A percentile compares a stretch with the other conserved stretches of the same genome.
Evolutionary conservation across 2,329 filamentous ascomycete species (phyloP).

Genomic region (Anthostomella pinea): DNA sequence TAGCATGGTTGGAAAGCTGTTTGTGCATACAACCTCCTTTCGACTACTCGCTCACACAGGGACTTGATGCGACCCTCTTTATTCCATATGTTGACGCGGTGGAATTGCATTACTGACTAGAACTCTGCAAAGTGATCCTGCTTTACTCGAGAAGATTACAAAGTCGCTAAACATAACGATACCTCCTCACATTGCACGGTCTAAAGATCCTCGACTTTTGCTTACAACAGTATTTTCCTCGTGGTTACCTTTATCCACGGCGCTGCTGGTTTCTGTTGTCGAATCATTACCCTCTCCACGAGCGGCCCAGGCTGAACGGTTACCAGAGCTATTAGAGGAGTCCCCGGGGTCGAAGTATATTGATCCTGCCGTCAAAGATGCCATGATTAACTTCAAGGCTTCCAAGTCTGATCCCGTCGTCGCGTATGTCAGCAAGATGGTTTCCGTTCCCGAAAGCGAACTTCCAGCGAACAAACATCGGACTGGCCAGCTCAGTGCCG

Average conservation of each 20-base stretch:
- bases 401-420: conserved; percentile 73
- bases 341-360: conserved; percentile 76
- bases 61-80: too few relatives aligned
- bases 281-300: conserved; percentile 87
- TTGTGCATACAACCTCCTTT: too few relatives aligned
- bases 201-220: conserved; percentile 78
- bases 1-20: too few relatives aligned
- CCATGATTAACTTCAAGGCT: conserved; percentile 78
- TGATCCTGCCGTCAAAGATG: conserved; percentile 66
- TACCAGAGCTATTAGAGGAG: conserved; percentile 74
- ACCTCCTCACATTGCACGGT: conserved; percentile 77
- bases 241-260: conserved; percentile 92
- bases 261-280: conserved; percentile 87
- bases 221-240: conserved; percentile 82
- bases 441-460: conserved; percentile 90
- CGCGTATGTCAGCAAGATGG: conserved; percentile 97
- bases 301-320: conserved; percentile 72
- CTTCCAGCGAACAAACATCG: conserved; percentile 80
- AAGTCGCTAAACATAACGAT: conserved; percentile 85
- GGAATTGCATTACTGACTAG: conserved; percentile 25
- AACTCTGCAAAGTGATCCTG: conserved; percentile 61
- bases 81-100: too few relatives aligned
- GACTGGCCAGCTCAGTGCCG: conserved; percentile 70
- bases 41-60: too few relatives aligned
- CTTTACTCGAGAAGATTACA: conserved; percentile 86